Percentiles rank a stretch among this genome's conserved stretches.
Conservation (phyloP, 148 eudicot genomes). For the Polygonum aviculare region DNA sequence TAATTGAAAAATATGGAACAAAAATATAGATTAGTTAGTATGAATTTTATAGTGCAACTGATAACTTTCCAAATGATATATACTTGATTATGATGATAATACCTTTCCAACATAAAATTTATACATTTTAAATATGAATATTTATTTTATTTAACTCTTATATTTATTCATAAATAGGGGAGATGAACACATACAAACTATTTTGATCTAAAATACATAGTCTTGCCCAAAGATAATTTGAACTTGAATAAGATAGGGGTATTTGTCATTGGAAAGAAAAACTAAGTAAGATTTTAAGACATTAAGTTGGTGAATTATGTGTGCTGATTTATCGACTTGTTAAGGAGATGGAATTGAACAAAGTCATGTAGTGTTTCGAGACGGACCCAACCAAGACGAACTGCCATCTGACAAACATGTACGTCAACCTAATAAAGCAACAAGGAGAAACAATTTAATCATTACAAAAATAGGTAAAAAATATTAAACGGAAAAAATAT, state of each 20-base stretch:
- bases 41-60: no score
- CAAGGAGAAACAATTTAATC: background rate
- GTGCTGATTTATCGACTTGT: background rate
- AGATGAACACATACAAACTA: constrained; percentile 9
- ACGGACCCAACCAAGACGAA: constrained; percentile 7
- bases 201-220: constrained; percentile 1
- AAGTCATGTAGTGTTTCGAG: background rate
- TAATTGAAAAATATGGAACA: constrained; percentile 8
- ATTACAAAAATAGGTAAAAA: no score
- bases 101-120: no score
- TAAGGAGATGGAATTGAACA: background rate
- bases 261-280: background rate
- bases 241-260: constrained; percentile 10
- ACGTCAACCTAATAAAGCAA: constrained; percentile 2
- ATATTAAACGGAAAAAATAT: background rate
- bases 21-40: no score
- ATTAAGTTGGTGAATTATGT: background rate
- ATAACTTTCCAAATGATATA: no score
- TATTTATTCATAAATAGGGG: background rate
- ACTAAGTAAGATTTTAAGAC: background rate
- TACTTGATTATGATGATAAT: no score
- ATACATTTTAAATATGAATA: no score
- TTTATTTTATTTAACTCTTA: no score
- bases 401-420: constrained; percentile 2
- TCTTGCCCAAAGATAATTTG: constrained; percentile 20